Base-by-base conservation (phyloP, 2,329 filamentous ascomycete species). In the Leptographium procerum region DNA sequence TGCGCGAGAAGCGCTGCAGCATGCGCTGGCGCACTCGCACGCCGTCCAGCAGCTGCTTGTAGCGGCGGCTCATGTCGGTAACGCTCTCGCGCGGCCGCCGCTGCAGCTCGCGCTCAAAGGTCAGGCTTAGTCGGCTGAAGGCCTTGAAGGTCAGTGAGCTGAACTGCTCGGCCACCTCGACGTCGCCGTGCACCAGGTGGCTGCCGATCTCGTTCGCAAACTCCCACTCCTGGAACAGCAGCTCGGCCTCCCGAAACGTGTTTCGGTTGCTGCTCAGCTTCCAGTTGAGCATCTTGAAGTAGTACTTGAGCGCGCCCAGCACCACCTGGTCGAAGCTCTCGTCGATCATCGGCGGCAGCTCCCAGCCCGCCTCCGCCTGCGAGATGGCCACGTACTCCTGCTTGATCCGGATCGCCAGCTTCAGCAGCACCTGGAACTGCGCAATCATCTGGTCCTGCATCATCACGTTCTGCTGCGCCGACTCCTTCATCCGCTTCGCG, bases 271-370 rank as follows among this genome's bases (percentile, higher is more conserved):
- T 89, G 65, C 88, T 91, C 57, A 99, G 77, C 71, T 97, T 97
- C 90, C 91, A 97, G 69, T 97, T 96, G 51, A 99, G 78, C 82
- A 99, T 91, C 70, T 92, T 94, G 79, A 99, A 99, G 73, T 99
- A 99, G 71, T 96, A 97, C 70, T 92, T 95, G 65, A 99, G 77
- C 0, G 92, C 91, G 67, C 96, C 92, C 50, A 99, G 74, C 11
- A 97, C 89, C 22, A 95, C 89, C 36, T 86, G 82, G 69, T 97
- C 94, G 67, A 97, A 99, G 48, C 90, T 90, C 69, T 99, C 94
- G 68, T 97, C 94, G 63, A 99, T 95, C 72, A 91, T 96, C 10
- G 91, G 90, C 3, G 94, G 94, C 57, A 97, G 74, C 66, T 97
- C 91, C 94, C 94, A 99, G 52, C 94, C 92, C 24, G 88, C 84